Percentiles rank a stretch among this genome's conserved stretches.
Evolutionary conservation across 1,284 basidiomycete genomes (phyloP).

Genomic region (Phlebopus sp.): DNA sequence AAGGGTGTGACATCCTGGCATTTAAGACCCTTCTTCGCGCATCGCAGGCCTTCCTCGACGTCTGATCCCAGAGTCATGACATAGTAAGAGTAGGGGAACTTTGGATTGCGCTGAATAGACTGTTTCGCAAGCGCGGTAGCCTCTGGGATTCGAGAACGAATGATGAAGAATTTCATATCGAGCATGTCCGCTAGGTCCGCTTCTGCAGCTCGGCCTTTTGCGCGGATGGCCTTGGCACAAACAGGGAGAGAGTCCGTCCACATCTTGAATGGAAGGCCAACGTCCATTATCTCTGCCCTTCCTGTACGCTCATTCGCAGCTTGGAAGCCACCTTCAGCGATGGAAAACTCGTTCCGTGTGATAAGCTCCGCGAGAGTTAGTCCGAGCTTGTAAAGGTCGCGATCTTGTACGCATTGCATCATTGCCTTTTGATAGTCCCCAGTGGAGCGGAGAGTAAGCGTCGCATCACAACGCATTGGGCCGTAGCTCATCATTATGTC

Average conservation of each 20-base stretch:
- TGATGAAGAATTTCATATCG: constrained; percentile 55
- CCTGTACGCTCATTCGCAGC: constrained; percentile 42
- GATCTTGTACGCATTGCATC: constrained; percentile 43
- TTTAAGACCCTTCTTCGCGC: constrained; percentile 54
- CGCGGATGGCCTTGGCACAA: constrained; percentile 52
- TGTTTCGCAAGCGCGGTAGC: constrained; percentile 43
- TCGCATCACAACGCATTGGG: constrained; percentile 42
- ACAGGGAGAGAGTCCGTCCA: constrained; percentile 55
- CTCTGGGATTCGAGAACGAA: constrained; percentile 42
- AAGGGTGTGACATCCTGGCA: constrained; percentile 46
- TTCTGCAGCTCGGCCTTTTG: constrained; percentile 36
- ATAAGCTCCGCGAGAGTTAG: constrained; percentile 47
- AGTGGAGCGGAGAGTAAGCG: constrained; percentile 37
- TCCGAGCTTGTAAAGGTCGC: constrained; percentile 51
- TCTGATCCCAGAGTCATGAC: constrained; percentile 45
- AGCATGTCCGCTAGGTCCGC: constrained; percentile 54
- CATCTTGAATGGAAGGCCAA: constrained; percentile 55
- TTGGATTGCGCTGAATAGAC: constrained; percentile 49
- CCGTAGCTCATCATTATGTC: constrained; percentile 51
- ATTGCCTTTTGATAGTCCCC: constrained; percentile 51
- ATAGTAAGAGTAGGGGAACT: constrained; percentile 57
- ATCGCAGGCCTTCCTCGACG: constrained; percentile 35
- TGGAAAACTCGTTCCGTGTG: constrained; percentile 55
- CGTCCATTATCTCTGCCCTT: constrained; percentile 34
- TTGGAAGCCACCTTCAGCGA: constrained; percentile 53